Base-by-base conservation (phyloP, 371 early-diverging fungal genomes). In the Mucor mucedo region DNA sequence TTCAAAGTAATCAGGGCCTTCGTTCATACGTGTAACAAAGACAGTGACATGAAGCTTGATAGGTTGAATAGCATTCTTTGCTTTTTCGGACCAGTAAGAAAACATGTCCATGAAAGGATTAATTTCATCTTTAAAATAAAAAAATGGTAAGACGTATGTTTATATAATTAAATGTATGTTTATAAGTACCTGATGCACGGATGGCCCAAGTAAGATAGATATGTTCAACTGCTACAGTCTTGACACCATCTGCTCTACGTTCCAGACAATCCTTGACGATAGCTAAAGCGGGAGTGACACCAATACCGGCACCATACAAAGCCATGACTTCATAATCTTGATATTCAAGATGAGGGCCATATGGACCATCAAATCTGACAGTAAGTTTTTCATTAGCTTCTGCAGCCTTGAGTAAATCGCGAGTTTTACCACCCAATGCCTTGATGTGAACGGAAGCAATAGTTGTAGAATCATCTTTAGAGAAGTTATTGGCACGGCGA, bases 121-220 rank as follows among this genome's bases (percentile, higher is more conserved):
- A 29, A 75, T 57, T 52, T 79, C 77, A 45, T 79, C 79, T 35
- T 6, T 35, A 35, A 35, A 35, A 35, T 35, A 8, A 35, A 35
- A 35, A 35, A 6, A 21, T 21, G 21, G 21, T 21, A 21, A 21
- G 21, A 21, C 21, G 21, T 21, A 21, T 21, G 21, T 21, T 21
- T 72, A 63, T 53, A 28, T 21, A 16, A 21, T 7, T 10, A 14
- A 16, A 33, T 10, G 33, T 39, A 39, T 39, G 11, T 2, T 11
- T 14, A 65, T 62, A 47, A 67, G 58, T 52, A 53, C 7, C 14
- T 32, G 30, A 16, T 28, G 58, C 52, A 33, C 76, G 66, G 55
- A 81, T 58, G 11, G 72, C 68, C 82, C 82, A 81, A 14, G 77
- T 55, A 32, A 81, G 60, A 53, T 81, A 71, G n/a, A 81, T 66